Evolutionary conservation across 2,329 filamentous ascomycete genomes (phyloP), one percentile per base, ranked within the genome.

Genomic region (Stagonosporopsis rhizophila): DNA sequence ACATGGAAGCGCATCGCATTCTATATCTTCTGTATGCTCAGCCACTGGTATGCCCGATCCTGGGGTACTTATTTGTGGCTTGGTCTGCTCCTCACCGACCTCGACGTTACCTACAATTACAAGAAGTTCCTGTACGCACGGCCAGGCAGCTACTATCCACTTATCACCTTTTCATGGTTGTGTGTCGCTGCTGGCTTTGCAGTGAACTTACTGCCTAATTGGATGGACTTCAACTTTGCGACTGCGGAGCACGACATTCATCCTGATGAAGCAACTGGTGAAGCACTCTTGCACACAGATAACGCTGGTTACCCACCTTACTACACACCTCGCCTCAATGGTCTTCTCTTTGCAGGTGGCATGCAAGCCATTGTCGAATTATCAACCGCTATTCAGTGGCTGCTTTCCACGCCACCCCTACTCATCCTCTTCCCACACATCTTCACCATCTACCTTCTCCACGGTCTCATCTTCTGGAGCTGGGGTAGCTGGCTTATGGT

Each of bases 361-460:
- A 73, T 72, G 61, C 75, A 78, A 59, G 72, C 72, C 41, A 71
- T 78, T 32, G 69, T 74, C 30, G 68, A 74, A 28, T 59, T 78
- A 25, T 75, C 68, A 34, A 51, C 71, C 22, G 53, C 66, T 34
- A 59, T 79, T 1, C 80, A 82, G 60, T 78, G 73, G 62, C 56
- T 79, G 9, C 68, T 82, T 2, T 78, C 77, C 3, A 66, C 73
- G 4, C 75, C 71, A 20, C 44, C 76, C 20, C 69, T 81, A 25
- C 72, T 78, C 6, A 68, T 74, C 40, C 64, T 81, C 17, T 81
- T 81, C 65, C 80, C 79, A 5, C 80, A 82, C 62, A 78, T 81
- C 60, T 81, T 81, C 66, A 81, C 78, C 34, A 79, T 82, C 50
- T 82, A 82, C 60, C 75, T 82, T 7, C 71, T 81, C 44, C 80